These are phyloP conservation scores for Pharnaceum exiguum DNA, from an alignment of 148 eudicot genomes.

Conservation along the genomic window DNA sequence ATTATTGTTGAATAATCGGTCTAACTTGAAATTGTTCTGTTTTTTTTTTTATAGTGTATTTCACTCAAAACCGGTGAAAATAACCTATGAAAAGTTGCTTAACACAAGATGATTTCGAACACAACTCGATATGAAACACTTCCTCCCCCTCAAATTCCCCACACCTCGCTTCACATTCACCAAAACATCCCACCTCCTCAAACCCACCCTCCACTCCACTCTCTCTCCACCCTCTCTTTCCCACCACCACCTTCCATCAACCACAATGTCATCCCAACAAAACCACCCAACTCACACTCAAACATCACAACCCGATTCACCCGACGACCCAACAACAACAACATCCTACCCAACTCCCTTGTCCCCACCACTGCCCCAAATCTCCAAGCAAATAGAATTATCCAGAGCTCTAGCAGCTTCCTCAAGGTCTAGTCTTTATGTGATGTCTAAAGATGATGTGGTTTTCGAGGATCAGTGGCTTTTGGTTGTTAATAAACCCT, in stretches of 20 bases:
- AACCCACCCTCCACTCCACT: background rate
- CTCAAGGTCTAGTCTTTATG: conserved; percentile 59
- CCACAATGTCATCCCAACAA: background rate
- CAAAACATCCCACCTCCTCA: too few species aligned
- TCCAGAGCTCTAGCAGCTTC: conserved; percentile 80
- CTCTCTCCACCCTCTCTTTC: background rate
- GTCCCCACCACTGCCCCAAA: conserved; percentile 67
- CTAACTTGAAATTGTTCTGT: too few species aligned
- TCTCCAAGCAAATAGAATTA: conserved; percentile 80
- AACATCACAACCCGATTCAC: conserved; percentile 24
- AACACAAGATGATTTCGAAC: too few species aligned
- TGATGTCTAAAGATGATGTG: conserved; percentile 45
- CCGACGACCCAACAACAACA: conserved; percentile 21
- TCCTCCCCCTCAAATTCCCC: too few species aligned
- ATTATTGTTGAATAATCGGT: too few species aligned
- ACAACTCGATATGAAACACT: too few species aligned
- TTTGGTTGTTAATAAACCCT: conserved; percentile 75
- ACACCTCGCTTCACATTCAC: too few species aligned
- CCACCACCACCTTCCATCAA: background rate
- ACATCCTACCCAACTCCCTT: conserved; percentile 65
- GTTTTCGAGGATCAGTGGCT: conserved; percentile 83
- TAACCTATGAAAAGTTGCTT: too few species aligned
- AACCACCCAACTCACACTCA: conserved; percentile 17
- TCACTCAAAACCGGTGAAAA: too few species aligned
- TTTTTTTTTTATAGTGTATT: too few species aligned